These are phyloP conservation scores for Salix arbutifolia DNA, from an alignment of 345 rosid species.

Conservation along the genomic window DNA sequence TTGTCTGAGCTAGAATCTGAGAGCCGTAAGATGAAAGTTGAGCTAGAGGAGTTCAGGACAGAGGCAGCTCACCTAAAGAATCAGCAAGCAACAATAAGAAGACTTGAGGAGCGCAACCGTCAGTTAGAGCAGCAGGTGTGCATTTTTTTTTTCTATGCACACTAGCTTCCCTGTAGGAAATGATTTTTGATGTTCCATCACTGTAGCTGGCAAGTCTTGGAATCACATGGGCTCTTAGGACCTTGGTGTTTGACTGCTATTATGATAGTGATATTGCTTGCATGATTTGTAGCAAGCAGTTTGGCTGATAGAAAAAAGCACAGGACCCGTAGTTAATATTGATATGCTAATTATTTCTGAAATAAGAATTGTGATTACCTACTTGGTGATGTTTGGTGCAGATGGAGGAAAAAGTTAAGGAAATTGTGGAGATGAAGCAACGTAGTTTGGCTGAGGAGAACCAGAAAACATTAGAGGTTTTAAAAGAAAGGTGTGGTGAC, in stretches of 20 bases:
- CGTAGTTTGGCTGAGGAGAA: constrained; percentile 96
- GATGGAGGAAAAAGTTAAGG: constrained; percentile 99
- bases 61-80: constrained; percentile 96
- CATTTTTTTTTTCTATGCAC: background rate
- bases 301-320: background rate
- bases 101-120: constrained; percentile 94
- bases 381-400: constrained; percentile 18
- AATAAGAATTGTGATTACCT: constrained; percentile 3
- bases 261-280: background rate
- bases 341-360: background rate
- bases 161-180: background rate
- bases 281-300: background rate
- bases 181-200: background rate
- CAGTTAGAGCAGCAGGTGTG: constrained; percentile 96
- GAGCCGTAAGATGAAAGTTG: constrained; percentile 94
- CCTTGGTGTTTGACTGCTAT: background rate
- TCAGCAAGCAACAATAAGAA: constrained; percentile 98
- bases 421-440: constrained; percentile 96
- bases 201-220: background rate
- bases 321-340: background rate
- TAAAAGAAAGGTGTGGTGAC: constrained; percentile 66
- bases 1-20: constrained; percentile 84
- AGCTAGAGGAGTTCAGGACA: constrained; percentile 88
- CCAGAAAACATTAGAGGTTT: constrained; percentile 87
- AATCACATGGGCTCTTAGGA: background rate